phyloP scores from a whole-genome alignment of 2,329 filamentous ascomycete genomes.

The Ophiosphaerella korrae region DNA sequence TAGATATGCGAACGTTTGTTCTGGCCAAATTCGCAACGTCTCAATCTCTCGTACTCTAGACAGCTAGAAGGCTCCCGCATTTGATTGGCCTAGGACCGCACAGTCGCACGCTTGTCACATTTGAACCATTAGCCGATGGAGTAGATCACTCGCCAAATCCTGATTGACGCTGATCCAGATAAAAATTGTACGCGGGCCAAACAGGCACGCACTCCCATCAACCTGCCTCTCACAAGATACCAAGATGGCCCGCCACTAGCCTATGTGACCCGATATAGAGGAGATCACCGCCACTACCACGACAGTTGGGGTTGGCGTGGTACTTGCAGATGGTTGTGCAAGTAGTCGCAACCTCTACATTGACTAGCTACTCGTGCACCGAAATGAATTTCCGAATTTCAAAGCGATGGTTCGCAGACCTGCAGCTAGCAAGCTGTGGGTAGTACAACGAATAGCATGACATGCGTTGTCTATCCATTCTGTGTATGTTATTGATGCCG shows the following conservation, averaged over 20 bases:
- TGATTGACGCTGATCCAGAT: slow-evolving; percentile 7
- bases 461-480: slow-evolving; percentile 1
- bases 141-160: slow-evolving; percentile 6
- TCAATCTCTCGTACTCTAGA: too few relatives aligned
- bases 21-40: too few relatives aligned
- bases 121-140: slow-evolving; percentile 5
- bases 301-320: not conserved
- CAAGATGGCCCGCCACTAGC: too few relatives aligned
- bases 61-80: not conserved
- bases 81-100: slow-evolving; percentile 1
- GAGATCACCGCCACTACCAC: not conserved
- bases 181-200: slow-evolving; percentile 7
- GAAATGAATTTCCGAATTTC: too few relatives aligned
- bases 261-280: not conserved
- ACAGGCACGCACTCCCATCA: not conserved
- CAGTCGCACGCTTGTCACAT: not conserved
- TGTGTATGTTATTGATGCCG: slow-evolving; percentile 4
- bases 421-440: slow-evolving; percentile 2
- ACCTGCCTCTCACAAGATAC: not conserved
- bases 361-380: not conserved
- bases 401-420: not conserved
- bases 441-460: slow-evolving; percentile 8
- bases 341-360: not conserved
- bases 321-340: slow-evolving; percentile 1
- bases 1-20: not conserved